Conservation (phyloP, 805 yeast genomes). For the Teunomyces tritomae region DNA sequence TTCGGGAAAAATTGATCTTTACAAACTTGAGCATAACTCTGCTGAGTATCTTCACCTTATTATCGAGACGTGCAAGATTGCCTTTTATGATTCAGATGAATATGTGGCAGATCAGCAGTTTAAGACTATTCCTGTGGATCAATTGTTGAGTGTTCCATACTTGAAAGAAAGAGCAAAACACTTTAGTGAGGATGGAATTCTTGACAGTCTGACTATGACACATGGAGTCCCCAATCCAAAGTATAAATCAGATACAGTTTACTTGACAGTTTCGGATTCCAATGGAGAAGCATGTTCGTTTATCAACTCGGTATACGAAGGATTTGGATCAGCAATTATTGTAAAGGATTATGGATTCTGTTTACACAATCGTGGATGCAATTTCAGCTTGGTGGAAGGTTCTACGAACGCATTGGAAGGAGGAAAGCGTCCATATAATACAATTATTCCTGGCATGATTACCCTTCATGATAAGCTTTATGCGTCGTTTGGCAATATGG, state of each 20-base stretch:
- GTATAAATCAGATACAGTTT: constrained; percentile 68
- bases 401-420: constrained; percentile 63
- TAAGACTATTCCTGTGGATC: constrained; percentile 33
- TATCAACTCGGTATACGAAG: constrained; percentile 68
- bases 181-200: constrained; percentile 39
- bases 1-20: constrained; percentile 40
- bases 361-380: constrained; percentile 74
- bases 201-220: constrained; percentile 41
- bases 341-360: constrained; percentile 66
- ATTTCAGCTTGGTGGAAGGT: constrained; percentile 60
- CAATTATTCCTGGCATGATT: constrained; percentile 80
- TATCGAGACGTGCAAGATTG: constrained; percentile 69
- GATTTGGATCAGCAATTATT: constrained; percentile 69
- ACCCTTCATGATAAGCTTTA: constrained; percentile 54
- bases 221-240: constrained; percentile 58
- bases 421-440: constrained; percentile 74
- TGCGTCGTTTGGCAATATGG: constrained; percentile 81
- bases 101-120: constrained; percentile 63
- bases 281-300: constrained; percentile 81
- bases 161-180: constrained; percentile 48
- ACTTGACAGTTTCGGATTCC: constrained; percentile 60
- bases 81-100: constrained; percentile 73
- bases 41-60: constrained; percentile 65
- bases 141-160: constrained; percentile 48
- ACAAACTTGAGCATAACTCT: constrained; percentile 57